A percentile compares a stretch with the other conserved stretches of the same genome.
These are phyloP conservation scores for Chaetomium olivaceum DNA, from an alignment of 2,329 filamentous ascomycete genomes.

Conservation along the genomic window DNA sequence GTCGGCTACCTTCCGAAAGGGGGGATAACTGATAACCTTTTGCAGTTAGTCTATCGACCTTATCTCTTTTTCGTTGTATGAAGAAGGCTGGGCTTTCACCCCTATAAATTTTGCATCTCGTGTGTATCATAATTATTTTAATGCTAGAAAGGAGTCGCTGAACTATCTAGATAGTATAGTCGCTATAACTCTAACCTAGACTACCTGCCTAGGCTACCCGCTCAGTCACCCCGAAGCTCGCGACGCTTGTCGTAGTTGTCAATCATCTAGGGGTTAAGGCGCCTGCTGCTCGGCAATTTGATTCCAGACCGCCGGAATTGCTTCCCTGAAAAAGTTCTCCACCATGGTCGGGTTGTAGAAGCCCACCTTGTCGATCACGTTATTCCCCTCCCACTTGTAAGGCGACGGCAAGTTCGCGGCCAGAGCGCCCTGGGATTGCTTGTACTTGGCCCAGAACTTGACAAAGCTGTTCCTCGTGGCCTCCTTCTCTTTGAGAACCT, in stretches of 20 bases:
- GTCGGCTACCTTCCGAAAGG: background rate
- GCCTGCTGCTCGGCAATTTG: background rate
- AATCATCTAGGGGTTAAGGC: background rate
- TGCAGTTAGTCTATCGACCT: too few relatives aligned
- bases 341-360: background rate
- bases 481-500: background rate
- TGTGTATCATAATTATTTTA: too few relatives aligned
- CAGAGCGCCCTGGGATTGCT: background rate
- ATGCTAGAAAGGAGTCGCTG: background rate
- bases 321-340: background rate
- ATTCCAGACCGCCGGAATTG: background rate
- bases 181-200: background rate
- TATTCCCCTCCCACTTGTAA: slow-evolving; percentile 14
- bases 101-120: too few relatives aligned
- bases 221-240: background rate
- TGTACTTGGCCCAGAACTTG: slow-evolving; percentile 14
- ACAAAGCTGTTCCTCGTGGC: slow-evolving; percentile 1
- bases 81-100: too few relatives aligned
- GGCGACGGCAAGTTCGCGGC: slow-evolving; percentile 5
- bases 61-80: too few relatives aligned
- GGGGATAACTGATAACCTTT: background rate
- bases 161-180: background rate
- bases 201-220: background rate
- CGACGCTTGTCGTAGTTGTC: too few relatives aligned
- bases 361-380: slow-evolving; percentile 9